Percentiles rank a stretch among this genome's conserved stretches.
Conservation (phyloP, 176 grass and related monocot species). For the Guadua angustifolia region DNA sequence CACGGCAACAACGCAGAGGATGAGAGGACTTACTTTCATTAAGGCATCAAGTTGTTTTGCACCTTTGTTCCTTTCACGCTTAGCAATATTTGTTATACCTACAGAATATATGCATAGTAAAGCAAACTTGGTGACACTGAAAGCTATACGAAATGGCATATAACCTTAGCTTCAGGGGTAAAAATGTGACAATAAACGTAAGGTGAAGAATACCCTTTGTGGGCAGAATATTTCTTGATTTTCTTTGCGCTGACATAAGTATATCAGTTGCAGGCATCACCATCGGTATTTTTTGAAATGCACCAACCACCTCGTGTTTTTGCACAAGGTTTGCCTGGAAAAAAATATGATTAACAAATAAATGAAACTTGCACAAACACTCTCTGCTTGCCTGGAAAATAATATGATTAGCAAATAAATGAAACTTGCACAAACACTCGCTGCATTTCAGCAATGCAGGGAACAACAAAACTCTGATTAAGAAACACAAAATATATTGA, state of each 20-base stretch:
- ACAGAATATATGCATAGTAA: slow-evolving; percentile 29
- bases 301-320: slow-evolving; percentile 73
- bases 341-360: slow-evolving; percentile 21
- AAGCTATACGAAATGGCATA: slow-evolving; percentile 24
- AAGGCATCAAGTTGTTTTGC: slow-evolving; percentile 97
- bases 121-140: slow-evolving; percentile 21
- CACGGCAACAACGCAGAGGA: neutral
- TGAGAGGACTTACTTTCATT: slow-evolving; percentile 80
- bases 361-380: neutral
- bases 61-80: slow-evolving; percentile 89
- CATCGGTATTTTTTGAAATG: slow-evolving; percentile 96
- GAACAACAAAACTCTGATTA: neutral
- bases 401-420: slow-evolving; percentile 19
- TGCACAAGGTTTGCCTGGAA: slow-evolving; percentile 54
- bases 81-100: slow-evolving; percentile 96
- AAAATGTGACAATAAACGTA: slow-evolving; percentile 3
- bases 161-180: slow-evolving; percentile 6
- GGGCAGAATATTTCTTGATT: slow-evolving; percentile 82
- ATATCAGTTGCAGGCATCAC: slow-evolving; percentile 90
- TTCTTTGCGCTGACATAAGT: slow-evolving; percentile 91
- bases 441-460: slow-evolving; percentile 1
- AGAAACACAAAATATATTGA: neutral
- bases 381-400: slow-evolving; percentile 45
- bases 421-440: neutral
- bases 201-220: slow-evolving; percentile 73